Percentiles rank a stretch among this genome's conserved stretches.
Evolutionary conservation across 768 basidiomycete genomes (phyloP).

Genomic region (Lactarius deliciosus): DNA sequence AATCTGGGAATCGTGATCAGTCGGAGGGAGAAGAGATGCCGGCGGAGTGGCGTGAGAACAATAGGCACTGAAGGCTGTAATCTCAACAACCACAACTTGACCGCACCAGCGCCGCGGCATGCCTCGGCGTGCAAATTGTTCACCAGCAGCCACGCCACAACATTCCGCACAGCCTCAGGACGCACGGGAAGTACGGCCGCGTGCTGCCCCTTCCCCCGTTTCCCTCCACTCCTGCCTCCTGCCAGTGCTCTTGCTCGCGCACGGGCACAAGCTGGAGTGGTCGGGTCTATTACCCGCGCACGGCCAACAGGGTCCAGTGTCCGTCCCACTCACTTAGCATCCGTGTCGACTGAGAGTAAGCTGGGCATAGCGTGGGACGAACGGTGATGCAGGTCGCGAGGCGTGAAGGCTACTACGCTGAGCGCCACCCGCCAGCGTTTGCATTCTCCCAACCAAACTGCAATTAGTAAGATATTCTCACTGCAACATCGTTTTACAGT

Average conservation of each 20-base stretch:
- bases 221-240: no score
- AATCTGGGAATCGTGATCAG: no score
- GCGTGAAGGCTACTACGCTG: not conserved
- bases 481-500: no score
- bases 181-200: conserved; percentile 39
- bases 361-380: conserved; percentile 41
- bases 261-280: conserved; percentile 36
- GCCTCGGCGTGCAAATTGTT: conserved; percentile 64
- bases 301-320: conserved; percentile 71
- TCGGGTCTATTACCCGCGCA: conserved; percentile 75
- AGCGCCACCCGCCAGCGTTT: no score
- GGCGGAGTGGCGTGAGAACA: no score
- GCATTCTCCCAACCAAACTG: no score
- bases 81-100: not conserved
- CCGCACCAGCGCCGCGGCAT: conserved; percentile 39
- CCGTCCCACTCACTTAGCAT: conserved; percentile 37
- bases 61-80: no score
- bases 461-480: no score
- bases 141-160: conserved; percentile 62
- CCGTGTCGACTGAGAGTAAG: conserved; percentile 14
- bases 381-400: conserved; percentile 67
- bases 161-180: conserved; percentile 46
- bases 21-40: no score
- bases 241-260: no score
- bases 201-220: no score